phyloP scores from a whole-genome alignment of 148 eudicot genomes.

The Fallopia convolvulus region DNA sequence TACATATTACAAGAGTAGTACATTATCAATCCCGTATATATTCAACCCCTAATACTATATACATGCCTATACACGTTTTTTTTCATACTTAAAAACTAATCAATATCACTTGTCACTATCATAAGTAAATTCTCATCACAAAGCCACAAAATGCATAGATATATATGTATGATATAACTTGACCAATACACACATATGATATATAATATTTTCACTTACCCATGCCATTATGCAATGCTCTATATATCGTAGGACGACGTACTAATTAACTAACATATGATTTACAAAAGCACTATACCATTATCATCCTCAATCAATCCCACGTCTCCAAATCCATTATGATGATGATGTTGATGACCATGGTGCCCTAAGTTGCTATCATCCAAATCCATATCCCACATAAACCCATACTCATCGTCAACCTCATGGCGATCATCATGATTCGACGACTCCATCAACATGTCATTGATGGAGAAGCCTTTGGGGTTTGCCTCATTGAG shows the following conservation, averaged over 20 bases:
- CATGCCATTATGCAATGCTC: neutral
- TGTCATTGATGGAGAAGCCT: conserved; percentile 3
- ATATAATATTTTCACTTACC: neutral
- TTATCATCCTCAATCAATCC: neutral
- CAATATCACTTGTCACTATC: neutral
- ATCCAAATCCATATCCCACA: conserved; percentile 14
- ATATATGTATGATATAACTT: neutral
- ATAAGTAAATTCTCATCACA: neutral
- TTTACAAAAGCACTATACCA: conserved; percentile 11
- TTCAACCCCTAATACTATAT: neutral
- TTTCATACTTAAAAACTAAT: neutral
- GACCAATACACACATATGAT: neutral
- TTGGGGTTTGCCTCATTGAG: neutral
- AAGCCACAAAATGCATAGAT: neutral
- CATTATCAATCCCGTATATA: neutral
- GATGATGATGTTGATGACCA: neutral
- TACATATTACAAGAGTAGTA: neutral
- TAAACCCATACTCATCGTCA: conserved; percentile 6
- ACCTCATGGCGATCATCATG: neutral
- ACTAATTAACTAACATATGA: neutral
- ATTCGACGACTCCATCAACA: neutral
- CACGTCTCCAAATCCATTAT: conserved; percentile 4
- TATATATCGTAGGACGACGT: neutral
- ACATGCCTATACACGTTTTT: neutral
- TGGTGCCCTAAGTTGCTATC: conserved; percentile 1